These are phyloP conservation scores for Xylaria grammica DNA, from an alignment of 495 filamentous ascomycete genomes.

Conservation along the genomic window DNA sequence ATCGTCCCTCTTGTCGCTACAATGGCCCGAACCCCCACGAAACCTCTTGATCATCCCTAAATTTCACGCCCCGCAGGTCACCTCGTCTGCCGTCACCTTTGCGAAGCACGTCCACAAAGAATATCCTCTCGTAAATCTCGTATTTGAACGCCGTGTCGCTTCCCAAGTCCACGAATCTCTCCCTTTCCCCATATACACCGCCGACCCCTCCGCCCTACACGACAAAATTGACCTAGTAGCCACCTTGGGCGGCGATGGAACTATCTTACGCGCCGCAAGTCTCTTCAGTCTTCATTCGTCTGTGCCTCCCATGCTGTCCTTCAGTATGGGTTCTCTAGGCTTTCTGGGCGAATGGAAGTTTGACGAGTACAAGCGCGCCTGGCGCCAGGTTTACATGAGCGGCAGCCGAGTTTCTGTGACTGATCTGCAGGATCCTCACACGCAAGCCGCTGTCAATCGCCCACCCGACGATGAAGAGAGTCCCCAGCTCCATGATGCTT, in stretches of 20 bases:
- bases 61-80: constrained; percentile 71
- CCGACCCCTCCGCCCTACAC: constrained; percentile 51
- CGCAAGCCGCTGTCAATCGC: constrained; percentile 39
- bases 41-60: constrained; percentile 94
- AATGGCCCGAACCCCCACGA: constrained; percentile 87
- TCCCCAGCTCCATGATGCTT: constrained; percentile 39
- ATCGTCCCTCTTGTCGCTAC: constrained; percentile 74
- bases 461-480: constrained; percentile 28
- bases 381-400: constrained; percentile 92
- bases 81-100: constrained; percentile 75
- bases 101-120: constrained; percentile 78
- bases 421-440: constrained; percentile 51
- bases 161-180: constrained; percentile 73
- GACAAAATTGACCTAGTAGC: constrained; percentile 82
- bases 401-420: constrained; percentile 65
- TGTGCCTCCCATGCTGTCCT: constrained; percentile 91
- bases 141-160: constrained; percentile 82
- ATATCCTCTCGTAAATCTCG: constrained; percentile 79
- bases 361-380: constrained; percentile 84
- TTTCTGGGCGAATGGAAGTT: constrained; percentile 98
- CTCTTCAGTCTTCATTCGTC: constrained; percentile 81
- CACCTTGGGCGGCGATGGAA: constrained; percentile 94
- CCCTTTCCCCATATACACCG: constrained; percentile 77
- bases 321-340: constrained; percentile 95
- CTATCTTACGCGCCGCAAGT: constrained; percentile 88